Conservation (phyloP, 2,329 filamentous ascomycete species). For the Fusarium paranaense region DNA sequence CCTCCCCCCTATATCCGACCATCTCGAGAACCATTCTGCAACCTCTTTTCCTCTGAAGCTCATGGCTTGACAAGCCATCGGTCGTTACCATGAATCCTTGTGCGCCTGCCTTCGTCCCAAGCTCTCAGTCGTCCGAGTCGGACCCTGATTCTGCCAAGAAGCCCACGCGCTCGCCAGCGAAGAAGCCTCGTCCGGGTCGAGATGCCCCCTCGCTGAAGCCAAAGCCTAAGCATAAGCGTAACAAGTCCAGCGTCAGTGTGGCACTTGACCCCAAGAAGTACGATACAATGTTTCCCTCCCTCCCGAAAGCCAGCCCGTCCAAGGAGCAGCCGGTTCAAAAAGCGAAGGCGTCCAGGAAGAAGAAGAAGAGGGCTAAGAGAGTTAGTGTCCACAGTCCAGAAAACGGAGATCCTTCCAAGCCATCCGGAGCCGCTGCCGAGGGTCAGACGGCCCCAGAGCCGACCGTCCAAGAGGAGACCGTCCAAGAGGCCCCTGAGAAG, state of each 20-base stretch:
- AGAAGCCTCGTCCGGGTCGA: not conserved
- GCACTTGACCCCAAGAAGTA: conserved; percentile 37
- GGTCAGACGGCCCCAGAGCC: not conserved
- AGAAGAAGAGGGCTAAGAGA: conserved; percentile 2
- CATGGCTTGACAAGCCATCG: not conserved
- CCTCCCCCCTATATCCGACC: not conserved
- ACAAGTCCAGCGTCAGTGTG: not conserved
- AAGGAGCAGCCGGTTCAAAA: not conserved
- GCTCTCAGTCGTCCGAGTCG: conserved; percentile 5
- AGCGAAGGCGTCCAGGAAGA: not conserved
- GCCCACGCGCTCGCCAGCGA: not conserved
- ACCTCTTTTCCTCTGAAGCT: not conserved
- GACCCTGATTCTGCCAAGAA: conserved; percentile 2
- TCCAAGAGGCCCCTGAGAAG: not conserved
- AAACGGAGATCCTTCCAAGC: not conserved
- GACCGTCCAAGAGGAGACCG: not conserved
- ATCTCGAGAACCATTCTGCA: not conserved
- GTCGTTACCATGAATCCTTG: conserved; percentile 44
- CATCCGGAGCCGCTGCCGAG: not conserved
- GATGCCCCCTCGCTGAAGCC: not conserved
- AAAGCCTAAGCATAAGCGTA: not conserved
- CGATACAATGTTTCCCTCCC: conserved; percentile 40
- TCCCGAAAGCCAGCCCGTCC: conserved; percentile 11
- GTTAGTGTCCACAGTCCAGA: not conserved
- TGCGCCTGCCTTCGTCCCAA: conserved; percentile 44